Percentiles rank a stretch among this genome's conserved stretches.
Evolutionary conservation across 768 basidiomycete species (phyloP).

Genomic region (Russula virescens): DNA sequence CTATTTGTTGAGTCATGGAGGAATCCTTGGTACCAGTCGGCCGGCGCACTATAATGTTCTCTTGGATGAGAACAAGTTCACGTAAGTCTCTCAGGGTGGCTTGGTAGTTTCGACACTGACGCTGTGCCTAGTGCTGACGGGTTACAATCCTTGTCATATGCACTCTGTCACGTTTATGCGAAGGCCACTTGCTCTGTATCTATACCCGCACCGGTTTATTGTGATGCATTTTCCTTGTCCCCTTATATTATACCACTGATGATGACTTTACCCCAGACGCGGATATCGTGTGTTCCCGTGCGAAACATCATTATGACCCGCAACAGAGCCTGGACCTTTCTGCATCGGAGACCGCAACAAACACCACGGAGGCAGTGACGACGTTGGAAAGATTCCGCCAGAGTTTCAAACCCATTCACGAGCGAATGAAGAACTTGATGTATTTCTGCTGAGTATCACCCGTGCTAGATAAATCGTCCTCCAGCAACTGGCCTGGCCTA

Average conservation of each 20-base stretch:
- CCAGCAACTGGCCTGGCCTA: background rate
- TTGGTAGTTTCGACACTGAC: slow-evolving; percentile 11
- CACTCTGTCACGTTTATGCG: slow-evolving; percentile 76
- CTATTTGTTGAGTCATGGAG: slow-evolving; percentile 73
- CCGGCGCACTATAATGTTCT: slow-evolving; percentile 55
- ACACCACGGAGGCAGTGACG: slow-evolving; percentile 34
- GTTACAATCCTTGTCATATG: slow-evolving; percentile 65
- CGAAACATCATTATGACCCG: slow-evolving; percentile 77
- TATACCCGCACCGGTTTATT: slow-evolving; percentile 78
- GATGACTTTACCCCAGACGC: slow-evolving; percentile 45
- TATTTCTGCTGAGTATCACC: slow-evolving; percentile 32
- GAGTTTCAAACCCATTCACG: slow-evolving; percentile 53
- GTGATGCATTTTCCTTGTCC: slow-evolving; percentile 37
- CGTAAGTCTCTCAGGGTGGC: slow-evolving; percentile 35
- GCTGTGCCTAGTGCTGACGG: slow-evolving; percentile 46
- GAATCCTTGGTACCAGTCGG: slow-evolving; percentile 69
- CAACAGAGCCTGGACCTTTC: slow-evolving; percentile 50
- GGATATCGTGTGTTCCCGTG: slow-evolving; percentile 69
- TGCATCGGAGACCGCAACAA: slow-evolving; percentile 46
- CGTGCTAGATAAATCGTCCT: background rate
- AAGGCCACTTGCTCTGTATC: slow-evolving; percentile 77
- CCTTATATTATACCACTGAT: background rate
- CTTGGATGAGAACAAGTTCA: slow-evolving; percentile 54
- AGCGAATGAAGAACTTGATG: slow-evolving; percentile 38
- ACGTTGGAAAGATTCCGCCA: slow-evolving; percentile 40